Evolutionary conservation across 371 early-diverging fungal species (phyloP), one percentile per base, ranked within the genome.

Genomic region (Mortierella sp.): DNA sequence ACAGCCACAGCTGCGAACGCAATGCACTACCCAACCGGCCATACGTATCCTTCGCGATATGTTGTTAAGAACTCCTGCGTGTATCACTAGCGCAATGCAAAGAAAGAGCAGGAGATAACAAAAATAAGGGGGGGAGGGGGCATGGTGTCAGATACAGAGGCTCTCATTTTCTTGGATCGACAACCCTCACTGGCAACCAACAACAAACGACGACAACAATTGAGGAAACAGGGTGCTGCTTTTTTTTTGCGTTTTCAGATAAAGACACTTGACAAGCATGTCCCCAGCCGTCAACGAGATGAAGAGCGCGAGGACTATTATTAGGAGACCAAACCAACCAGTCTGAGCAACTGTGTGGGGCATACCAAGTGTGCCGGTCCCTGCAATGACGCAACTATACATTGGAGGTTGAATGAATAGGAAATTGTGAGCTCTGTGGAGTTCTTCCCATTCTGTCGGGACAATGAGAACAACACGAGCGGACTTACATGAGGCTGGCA

Each of bases 1-100:
- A 88, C 64, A 45, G 82, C 83, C 7, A 86, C 86, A 51, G 86
- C 71, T 46, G 80, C 64, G 13, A 84, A 82, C 0, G 89, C 80
- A 7, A 85, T 47, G 13, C 72, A 61, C 42, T 89, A 23, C 89
- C 89, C 9, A 54, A 1, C 24, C 56, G 49, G 0, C 91, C 90
- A 51, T 82, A 89, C 0, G 91, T 86, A 49, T 83, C 89, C 10
- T 64, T 71, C 23, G 87, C 86, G 2, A 89, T 85, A 1, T 84
- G 80, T 50, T 89, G 84, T 43, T 79, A 86, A 28, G 85, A 83
- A 16, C 63, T 34, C 26, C 56, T 58, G 5, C 23, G 49, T 14
- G 26, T 45, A 23, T 60, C 61, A 19, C 50, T 41, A 31, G 28
- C n/a, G 24, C 26, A 53, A 26, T 2, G 21, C 16, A 49, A 8